phyloP scores from a whole-genome alignment of 495 filamentous ascomycete genomes.

The Xylaria castorea region DNA sequence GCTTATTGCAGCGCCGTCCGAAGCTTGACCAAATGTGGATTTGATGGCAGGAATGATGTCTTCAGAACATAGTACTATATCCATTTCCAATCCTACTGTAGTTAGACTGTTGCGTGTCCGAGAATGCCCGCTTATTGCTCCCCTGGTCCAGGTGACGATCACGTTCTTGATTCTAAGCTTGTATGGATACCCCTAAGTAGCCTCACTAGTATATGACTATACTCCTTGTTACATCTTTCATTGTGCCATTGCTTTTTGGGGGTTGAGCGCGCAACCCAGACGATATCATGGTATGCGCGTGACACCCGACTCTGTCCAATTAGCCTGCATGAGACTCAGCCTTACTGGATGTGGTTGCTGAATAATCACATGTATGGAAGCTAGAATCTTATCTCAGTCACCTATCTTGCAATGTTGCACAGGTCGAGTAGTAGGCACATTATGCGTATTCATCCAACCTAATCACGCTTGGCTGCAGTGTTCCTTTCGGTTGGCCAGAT shows the following conservation, averaged over 20 bases:
- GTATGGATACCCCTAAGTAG: neutral
- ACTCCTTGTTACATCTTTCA: neutral
- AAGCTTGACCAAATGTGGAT: neutral
- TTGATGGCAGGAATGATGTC: neutral
- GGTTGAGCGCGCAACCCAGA: neutral
- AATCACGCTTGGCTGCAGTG: neutral
- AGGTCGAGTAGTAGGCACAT: neutral
- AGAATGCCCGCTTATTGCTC: neutral
- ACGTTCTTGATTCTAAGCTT: neutral
- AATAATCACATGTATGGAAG: neutral
- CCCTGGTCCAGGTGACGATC: neutral
- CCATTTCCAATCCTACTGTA: constrained; percentile 2
- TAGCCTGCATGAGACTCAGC: neutral
- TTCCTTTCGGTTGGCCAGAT: neutral
- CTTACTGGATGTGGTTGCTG: constrained; percentile 1
- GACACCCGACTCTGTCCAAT: neutral
- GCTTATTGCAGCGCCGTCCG: neutral
- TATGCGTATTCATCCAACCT: neutral
- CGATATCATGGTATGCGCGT: neutral
- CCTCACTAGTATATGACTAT: neutral
- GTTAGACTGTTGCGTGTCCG: neutral
- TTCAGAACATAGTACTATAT: neutral
- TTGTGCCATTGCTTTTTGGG: neutral
- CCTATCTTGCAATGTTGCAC: neutral
- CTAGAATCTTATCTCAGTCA: neutral